Base-by-base conservation (phyloP, 257 asterid species). In the Solanum lycopersicoides region DNA sequence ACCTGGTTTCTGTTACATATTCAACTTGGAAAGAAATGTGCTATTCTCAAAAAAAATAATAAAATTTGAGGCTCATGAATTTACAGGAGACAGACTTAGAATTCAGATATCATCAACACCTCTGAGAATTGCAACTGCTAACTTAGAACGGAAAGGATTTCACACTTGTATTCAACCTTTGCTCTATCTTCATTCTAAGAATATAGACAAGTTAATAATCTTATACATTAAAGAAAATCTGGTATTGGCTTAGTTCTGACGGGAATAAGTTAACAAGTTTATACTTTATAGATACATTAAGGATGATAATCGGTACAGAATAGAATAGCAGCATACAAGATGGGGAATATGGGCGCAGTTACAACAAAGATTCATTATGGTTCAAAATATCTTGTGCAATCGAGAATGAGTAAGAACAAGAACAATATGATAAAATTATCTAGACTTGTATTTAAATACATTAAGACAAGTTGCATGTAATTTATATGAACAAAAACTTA, bases 81-180 rank as follows among this genome's bases (percentile, higher is more conserved):
- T 3, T 16, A 25, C 56, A 32, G 37, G 68, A 47, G 18, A 4
- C 20, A 3, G 68, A 93, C 99, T 93, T 86, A 97, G 98, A 89
- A 97, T 97, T 99, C 99, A 97, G n/a, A 95, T 91, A 59, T 95
- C 92, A 89, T 97, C 99, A 50, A 96, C 96, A 35, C 99, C 98
- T 63, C 98, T 98, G 47, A 97, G 98, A 79, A 95, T 89, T 13
- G 97, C 98, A 85, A 98, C 98, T 50, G 98, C 99, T 89, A 97
- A 90, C 92, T 97, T 97, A 0, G 98, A 97, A n/a, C 99, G 96
- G 92, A 97, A 97, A 16, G 99, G 99, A 88, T 97, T 97, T 98
- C 99, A 97, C 4, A 97, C 97, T 87, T 92, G 91, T 97, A 97
- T 73, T 97, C 98, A 12, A 89, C 89, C 89, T 95, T 97, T 0